phyloP scores from a whole-genome alignment of 441 rosid species.

The Breynia disticha region DNA sequence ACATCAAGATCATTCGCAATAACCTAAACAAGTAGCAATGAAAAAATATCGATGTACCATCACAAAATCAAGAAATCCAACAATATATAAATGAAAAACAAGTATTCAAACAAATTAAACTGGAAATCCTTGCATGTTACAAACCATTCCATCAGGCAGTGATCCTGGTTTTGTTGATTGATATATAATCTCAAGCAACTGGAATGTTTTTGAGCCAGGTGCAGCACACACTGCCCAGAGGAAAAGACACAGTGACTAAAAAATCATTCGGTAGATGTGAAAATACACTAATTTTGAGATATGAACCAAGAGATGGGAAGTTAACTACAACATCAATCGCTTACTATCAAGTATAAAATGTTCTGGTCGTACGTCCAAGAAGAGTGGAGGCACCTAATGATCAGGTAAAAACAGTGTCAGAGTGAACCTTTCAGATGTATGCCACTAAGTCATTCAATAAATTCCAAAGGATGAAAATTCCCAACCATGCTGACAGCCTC shows the following conservation, averaged over 20 bases:
- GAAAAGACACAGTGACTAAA: conserved; percentile 1
- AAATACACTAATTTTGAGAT: not conserved
- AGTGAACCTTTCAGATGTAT: too few relatives aligned
- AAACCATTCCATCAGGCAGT: conserved; percentile 66
- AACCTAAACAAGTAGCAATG: conserved; percentile 34
- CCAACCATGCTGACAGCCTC: conserved; percentile 97
- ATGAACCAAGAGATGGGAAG: not conserved
- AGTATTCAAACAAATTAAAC: conserved; percentile 8
- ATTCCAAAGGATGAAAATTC: conserved; percentile 7
- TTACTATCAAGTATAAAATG: conserved; percentile 89
- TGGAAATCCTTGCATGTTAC: conserved; percentile 13
- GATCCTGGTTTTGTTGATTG: conserved; percentile 56
- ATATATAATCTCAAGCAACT: conserved; percentile 82
- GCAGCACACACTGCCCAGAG: conserved; percentile 84
- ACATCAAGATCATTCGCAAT: conserved; percentile 93
- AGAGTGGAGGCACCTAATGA: conserved; percentile 87
- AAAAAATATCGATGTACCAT: conserved; percentile 3
- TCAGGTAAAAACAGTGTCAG: conserved; percentile 8
- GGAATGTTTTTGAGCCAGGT: conserved; percentile 97
- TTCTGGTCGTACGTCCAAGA: conserved; percentile 72
- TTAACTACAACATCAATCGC: conserved; percentile 20
- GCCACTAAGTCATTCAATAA: not conserved
- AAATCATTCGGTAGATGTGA: too few relatives aligned
- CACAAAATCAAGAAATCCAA: not conserved
- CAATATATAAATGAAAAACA: not conserved